A percentile compares a stretch with the other conserved stretches of the same genome.
phyloP scores from a whole-genome alignment of 208 protist species.

The Perkinsela sp. region DNA sequence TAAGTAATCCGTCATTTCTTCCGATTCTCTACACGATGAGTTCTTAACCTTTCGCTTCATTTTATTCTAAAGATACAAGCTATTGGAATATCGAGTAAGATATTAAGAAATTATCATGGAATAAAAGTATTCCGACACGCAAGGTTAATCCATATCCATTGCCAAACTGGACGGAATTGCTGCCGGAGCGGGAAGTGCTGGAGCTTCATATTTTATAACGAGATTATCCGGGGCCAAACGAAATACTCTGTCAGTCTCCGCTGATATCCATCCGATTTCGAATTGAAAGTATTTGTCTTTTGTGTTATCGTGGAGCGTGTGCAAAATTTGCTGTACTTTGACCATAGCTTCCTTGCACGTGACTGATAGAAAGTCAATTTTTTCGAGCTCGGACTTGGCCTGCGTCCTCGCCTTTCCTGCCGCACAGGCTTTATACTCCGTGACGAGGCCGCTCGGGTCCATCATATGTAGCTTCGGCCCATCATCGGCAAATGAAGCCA shows the following conservation, averaged over 20 bases:
- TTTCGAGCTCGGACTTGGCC: constrained; percentile 93
- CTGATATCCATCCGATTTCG: constrained; percentile 85
- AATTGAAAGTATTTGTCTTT: constrained; percentile 89
- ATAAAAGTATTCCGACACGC: no score
- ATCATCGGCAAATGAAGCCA: constrained; percentile 70
- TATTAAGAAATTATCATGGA: no score
- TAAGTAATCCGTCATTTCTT: no score
- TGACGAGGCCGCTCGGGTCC: constrained; percentile 80
- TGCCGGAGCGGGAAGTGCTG: no score
- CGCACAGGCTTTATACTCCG: constrained; percentile 75
- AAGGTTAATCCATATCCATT: no score
- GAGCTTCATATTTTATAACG: constrained; percentile 9
- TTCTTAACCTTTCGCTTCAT: no score
- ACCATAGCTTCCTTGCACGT: constrained; percentile 74
- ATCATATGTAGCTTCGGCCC: constrained; percentile 81
- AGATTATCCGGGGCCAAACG: constrained; percentile 20
- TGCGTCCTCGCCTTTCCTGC: constrained; percentile 89
- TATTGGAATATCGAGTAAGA: no score
- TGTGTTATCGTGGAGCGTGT: constrained; percentile 37
- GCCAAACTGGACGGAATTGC: no score
- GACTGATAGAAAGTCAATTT: constrained; percentile 72
- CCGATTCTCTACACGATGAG: no score
- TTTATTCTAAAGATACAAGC: no score
- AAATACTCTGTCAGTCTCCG: constrained; percentile 46
- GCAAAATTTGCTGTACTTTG: constrained; percentile 71